A percentile compares a stretch with the other conserved stretches of the same genome.
phyloP scores from a whole-genome alignment of 78 protist species.

The Polysphondylium violaceum region DNA sequence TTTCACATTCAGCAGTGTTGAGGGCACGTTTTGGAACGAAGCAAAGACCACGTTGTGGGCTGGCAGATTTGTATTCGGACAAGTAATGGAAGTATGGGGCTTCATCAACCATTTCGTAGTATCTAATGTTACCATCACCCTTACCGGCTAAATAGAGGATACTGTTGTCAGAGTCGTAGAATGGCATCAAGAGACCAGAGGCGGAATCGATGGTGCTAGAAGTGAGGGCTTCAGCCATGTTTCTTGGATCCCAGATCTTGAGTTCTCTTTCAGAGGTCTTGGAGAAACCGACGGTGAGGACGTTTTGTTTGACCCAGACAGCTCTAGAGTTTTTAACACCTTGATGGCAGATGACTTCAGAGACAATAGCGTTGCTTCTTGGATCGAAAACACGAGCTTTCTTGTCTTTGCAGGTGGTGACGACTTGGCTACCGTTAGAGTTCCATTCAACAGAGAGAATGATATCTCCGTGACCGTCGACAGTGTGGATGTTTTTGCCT shows the following conservation, averaged over 20 bases:
- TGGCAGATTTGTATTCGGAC: slow-evolving; percentile 88
- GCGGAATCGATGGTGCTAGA: slow-evolving; percentile 84
- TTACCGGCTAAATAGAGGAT: slow-evolving; percentile 96
- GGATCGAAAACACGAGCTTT: slow-evolving; percentile 94
- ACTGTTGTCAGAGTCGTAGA: slow-evolving; percentile 93
- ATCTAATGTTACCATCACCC: slow-evolving; percentile 98
- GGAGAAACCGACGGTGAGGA: slow-evolving; percentile 94
- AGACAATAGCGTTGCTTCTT: slow-evolving; percentile 64
- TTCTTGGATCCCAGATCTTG: slow-evolving; percentile 83
- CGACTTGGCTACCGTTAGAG: slow-evolving; percentile 90
- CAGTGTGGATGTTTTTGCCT: slow-evolving; percentile 60
- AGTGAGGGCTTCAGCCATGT: slow-evolving; percentile 68
- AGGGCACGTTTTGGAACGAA: slow-evolving; percentile 94
- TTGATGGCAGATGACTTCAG: slow-evolving; percentile 87
- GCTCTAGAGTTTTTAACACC: slow-evolving; percentile 94
- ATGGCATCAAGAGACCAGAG: slow-evolving; percentile 94
- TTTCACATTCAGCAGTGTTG: slow-evolving; percentile 89
- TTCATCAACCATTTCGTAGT: slow-evolving; percentile 93
- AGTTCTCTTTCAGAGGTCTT: slow-evolving; percentile 93
- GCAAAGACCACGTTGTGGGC: slow-evolving; percentile 93
- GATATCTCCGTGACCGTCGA: slow-evolving; percentile 83
- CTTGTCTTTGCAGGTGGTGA: slow-evolving; percentile 95
- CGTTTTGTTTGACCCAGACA: slow-evolving; percentile 80
- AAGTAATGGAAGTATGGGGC: slow-evolving; percentile 87
- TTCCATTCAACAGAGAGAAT: slow-evolving; percentile 92